Evolutionary conservation across 2,329 filamentous ascomycete species (phyloP).

Genomic region (Coniochaeta hoffmannii): DNA sequence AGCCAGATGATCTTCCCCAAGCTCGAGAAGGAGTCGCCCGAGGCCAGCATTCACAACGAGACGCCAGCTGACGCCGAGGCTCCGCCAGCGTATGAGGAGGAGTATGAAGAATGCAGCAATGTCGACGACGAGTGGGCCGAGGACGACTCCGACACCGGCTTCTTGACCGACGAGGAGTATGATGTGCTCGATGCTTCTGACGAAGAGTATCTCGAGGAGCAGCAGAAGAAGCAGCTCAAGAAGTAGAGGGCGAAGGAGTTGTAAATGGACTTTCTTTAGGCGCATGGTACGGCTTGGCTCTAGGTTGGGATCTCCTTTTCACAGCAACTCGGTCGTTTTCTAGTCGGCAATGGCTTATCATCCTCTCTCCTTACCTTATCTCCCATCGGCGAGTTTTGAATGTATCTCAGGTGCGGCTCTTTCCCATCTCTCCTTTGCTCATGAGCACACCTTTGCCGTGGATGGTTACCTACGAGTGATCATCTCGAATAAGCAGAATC

Average conservation of each 20-base stretch:
- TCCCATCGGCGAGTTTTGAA: not conserved
- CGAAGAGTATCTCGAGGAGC: constrained; percentile 64
- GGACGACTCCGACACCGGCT: constrained; percentile 61
- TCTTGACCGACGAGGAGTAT: constrained; percentile 96
- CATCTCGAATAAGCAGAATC: not conserved
- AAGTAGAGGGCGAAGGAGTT: constrained; percentile 21
- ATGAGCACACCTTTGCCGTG: not conserved
- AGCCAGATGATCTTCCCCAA: constrained; percentile 96
- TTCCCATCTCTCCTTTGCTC: not conserved
- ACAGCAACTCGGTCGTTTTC: not conserved
- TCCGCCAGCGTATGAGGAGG: constrained; percentile 33
- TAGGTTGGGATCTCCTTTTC: not conserved
- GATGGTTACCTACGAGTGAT: not conserved
- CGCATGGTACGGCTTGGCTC: not conserved
- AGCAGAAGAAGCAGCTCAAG: constrained; percentile 31
- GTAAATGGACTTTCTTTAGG: not conserved
- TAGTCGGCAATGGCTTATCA: not conserved
- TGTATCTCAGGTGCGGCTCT: not conserved
- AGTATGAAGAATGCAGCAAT: constrained; percentile 40
- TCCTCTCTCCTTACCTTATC: not conserved
- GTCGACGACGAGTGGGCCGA: constrained; percentile 57
- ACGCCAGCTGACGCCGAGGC: constrained; percentile 15
- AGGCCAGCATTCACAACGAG: constrained; percentile 67
- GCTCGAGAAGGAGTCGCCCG: constrained; percentile 87
- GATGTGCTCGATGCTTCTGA: constrained; percentile 94